Base-by-base conservation (phyloP, 352 stramenopile species). In the Globisporangium uncinulatum region DNA sequence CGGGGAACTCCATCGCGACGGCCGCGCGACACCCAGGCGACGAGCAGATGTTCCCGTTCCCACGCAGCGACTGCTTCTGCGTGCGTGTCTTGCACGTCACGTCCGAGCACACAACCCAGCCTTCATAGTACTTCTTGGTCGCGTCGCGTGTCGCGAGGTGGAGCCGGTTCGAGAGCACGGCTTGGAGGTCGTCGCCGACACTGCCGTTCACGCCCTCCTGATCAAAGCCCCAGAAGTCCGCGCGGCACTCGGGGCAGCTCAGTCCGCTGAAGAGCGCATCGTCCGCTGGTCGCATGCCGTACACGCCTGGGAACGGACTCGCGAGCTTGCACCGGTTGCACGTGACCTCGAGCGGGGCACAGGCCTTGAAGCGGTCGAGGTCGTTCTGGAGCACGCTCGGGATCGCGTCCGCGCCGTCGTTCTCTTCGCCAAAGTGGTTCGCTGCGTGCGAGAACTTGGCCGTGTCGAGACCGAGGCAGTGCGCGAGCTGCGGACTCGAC, bases 381-480 rank as follows among this genome's bases (percentile, higher is more conserved):
- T 97, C 91, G 58, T 86, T 77, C 61, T 95, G 89, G 24, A 92
- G 61, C 51, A 94, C 86, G 36, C 83, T 95, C 7, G 91, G 89
- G 47, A 95, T 97, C 14, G 91, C 73, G 56, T 94, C 89, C 24
- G 73, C 76, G 34, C 71, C 74, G 41, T 96, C 87, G 6, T 89
- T 87, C 19, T 98, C 80, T 57, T 98, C 93, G 15, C 74, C 75
- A 59, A 85, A 71, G 59, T 88, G 79, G 50, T 88, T 85, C 3
- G 74, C 65, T 24, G 85, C 70, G 57, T 93, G 75, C 19, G 84
- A 96, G 57, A 98, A 99, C 55, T 98, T 98, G 14, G 77, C 76
- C 20, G 92, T 90, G 65, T 99, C 97, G 7, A 99, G 76, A 14
- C 97, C 97, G 13, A 99, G 80, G 57, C 96, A 97, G 56, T 98